Evolutionary conservation across 1,284 basidiomycete genomes (phyloP).

Genomic region (Rhodotorula glutinis): DNA sequence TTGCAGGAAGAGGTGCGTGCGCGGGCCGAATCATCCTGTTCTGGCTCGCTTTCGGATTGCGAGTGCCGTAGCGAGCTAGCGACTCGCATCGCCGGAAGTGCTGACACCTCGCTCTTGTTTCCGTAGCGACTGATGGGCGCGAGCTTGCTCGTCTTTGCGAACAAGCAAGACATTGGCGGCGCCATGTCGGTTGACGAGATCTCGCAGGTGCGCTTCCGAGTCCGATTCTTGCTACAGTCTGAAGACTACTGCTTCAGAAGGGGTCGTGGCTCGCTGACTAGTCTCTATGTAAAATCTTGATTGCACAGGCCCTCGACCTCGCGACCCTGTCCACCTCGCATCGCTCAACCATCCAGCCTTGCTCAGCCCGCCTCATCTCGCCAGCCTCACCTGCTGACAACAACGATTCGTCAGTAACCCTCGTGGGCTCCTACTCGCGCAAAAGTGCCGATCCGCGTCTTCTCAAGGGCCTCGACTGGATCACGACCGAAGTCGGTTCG

Average conservation of each 20-base stretch:
- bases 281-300: too few relatives aligned
- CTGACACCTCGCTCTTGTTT: background rate
- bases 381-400: background rate
- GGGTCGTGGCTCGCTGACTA: too few relatives aligned
- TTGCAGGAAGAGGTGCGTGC: slow-evolving; percentile 83
- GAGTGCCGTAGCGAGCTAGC: slow-evolving; percentile 61
- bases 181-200: slow-evolving; percentile 81
- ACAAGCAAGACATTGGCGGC: slow-evolving; percentile 93
- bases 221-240: too few relatives aligned
- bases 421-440: background rate
- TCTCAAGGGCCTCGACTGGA: slow-evolving; percentile 35
- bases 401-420: background rate
- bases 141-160: slow-evolving; percentile 94
- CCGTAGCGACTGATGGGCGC: slow-evolving; percentile 82
- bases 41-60: background rate
- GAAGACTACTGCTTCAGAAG: too few relatives aligned
- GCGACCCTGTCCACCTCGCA: slow-evolving; percentile 21
- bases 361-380: slow-evolving; percentile 23
- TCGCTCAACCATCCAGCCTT: slow-evolving; percentile 25
- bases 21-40: too few relatives aligned
- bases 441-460: slow-evolving; percentile 22
- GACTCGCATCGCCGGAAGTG: too few relatives aligned
- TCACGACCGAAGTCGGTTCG: slow-evolving; percentile 31
- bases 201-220: slow-evolving; percentile 60
- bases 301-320: slow-evolving; percentile 31